These are phyloP conservation scores for Drechslerella coelobrocha DNA, from an alignment of 2,329 filamentous ascomycete genomes.

Conservation along the genomic window DNA sequence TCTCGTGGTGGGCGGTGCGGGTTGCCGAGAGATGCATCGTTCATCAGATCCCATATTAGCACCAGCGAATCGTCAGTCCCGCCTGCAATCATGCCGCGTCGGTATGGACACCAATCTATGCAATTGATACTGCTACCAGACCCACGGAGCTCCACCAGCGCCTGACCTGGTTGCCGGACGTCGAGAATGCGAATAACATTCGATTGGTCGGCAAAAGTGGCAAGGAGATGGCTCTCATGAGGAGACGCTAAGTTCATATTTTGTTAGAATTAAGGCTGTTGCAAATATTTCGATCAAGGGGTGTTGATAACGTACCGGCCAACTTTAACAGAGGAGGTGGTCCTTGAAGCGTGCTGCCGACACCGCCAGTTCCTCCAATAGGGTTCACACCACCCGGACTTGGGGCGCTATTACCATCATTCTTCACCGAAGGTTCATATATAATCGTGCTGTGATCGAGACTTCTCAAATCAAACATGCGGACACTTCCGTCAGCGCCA, in stretches of 20 bases:
- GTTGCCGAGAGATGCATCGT: slow-evolving; percentile 62
- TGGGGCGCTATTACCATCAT: slow-evolving; percentile 66
- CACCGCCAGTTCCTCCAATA: slow-evolving; percentile 59
- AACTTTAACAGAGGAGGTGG: slow-evolving; percentile 79
- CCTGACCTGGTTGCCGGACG: slow-evolving; percentile 93
- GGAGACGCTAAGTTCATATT: slow-evolving; percentile 71
- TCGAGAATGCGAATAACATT: slow-evolving; percentile 93
- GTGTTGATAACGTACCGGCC: slow-evolving; percentile 65
- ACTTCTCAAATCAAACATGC: slow-evolving; percentile 97
- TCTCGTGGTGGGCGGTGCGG: slow-evolving; percentile 57
- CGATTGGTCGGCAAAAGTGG: slow-evolving; percentile 95
- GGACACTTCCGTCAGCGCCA: slow-evolving; percentile 93
- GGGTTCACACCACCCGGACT: slow-evolving; percentile 61
- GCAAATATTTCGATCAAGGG: too few relatives aligned
- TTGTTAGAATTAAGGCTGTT: slow-evolving; percentile 1
- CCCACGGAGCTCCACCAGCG: slow-evolving; percentile 88
- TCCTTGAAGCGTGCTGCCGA: slow-evolving; percentile 73
- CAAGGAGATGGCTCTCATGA: slow-evolving; percentile 91
- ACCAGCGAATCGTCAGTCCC: slow-evolving; percentile 92
- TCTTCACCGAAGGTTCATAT: slow-evolving; percentile 82
- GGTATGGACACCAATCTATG: slow-evolving; percentile 91
- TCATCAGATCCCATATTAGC: slow-evolving; percentile 90
- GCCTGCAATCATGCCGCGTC: slow-evolving; percentile 86
- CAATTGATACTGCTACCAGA: slow-evolving; percentile 86
- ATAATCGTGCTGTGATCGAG: slow-evolving; percentile 98